Base-by-base conservation (phyloP, 2,329 filamentous ascomycete genomes). In the Plenodomus tracheiphilus region DNA sequence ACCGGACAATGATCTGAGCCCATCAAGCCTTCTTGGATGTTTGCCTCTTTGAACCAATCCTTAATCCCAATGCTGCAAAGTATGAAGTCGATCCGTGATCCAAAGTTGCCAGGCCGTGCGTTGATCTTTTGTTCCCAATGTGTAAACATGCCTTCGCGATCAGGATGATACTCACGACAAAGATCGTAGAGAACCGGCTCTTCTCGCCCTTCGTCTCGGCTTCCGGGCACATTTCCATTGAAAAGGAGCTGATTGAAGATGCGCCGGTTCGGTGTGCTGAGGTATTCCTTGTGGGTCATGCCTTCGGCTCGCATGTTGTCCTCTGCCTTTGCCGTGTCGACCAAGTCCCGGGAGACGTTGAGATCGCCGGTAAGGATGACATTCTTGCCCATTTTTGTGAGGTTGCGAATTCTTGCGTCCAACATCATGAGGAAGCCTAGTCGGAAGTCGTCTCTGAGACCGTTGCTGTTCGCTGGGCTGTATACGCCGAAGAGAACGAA, bases 1-100 rank as follows among this genome's bases (percentile, higher is more conserved):
- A 97, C 93, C 0, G 94, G 94, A 62, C 94, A 99, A 71, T 99
- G 94, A 66, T 99, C 94, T 1, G 93, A 97, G 0, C 94, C 94
- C 76, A 96, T 87, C 18, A 97, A 76, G 0, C 92, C 92, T 72
- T 96, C 91, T 69, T 97, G 94, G 25, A 97, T 97, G 62, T 97
- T 86, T 6, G 90, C 84, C 37, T 86, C 83, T 20, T 76, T 78
- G 63, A 96, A 88, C 91, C 92, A 97, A 43, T 82, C 76, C 62
- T 86, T 88, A 77, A 96, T 88, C 30, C 83, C 81, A 35, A 86
- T 78, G 56, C 85, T 94, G 68, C 91, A 96, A 3, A 97, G 80
- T 16, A 99, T 82, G 72, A 96, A 97, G 72, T 99, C 94, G 61
- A 97, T 97, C 30, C 94, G 84, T 46, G 89, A 88, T 5, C 94